Evolutionary conservation across 345 rosid genomes (phyloP).

Genomic region (Hibiscus mutabilis): DNA sequence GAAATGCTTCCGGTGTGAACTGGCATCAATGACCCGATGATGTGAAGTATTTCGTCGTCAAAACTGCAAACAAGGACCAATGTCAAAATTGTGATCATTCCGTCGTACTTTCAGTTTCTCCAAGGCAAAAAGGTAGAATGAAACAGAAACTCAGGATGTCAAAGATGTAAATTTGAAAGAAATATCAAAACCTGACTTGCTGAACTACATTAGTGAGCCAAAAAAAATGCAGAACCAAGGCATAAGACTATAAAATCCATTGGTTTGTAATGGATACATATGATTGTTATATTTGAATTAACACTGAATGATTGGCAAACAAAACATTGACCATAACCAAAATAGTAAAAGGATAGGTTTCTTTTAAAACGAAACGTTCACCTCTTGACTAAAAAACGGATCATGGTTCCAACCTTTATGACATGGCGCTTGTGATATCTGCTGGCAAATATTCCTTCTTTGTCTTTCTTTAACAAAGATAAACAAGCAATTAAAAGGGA

Average conservation of each 20-base stretch:
- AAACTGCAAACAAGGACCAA: constrained; percentile 40
- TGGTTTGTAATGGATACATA: neutral
- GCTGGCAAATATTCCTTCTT: constrained; percentile 32
- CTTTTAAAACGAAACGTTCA: constrained; percentile 14
- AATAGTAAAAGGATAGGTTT: neutral
- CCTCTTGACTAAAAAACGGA: constrained; percentile 74
- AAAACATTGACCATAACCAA: neutral
- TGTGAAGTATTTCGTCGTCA: constrained; percentile 66
- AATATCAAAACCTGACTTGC: neutral
- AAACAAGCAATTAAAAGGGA: neutral
- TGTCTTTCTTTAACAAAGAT: neutral
- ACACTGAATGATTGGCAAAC: neutral
- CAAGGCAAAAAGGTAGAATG: neutral
- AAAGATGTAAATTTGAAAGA: neutral
- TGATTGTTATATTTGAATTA: neutral
- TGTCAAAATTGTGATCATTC: neutral
- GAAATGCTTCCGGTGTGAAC: constrained; percentile 49
- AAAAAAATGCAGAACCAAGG: no score
- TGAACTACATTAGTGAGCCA: neutral
- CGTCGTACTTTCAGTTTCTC: neutral
- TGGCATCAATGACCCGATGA: constrained; percentile 54
- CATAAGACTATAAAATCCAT: neutral
- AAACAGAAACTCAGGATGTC: neutral
- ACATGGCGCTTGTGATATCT: constrained; percentile 46
- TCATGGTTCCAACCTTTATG: constrained; percentile 60